These are phyloP conservation scores for Hypoxylon intermedium DNA, from an alignment of 495 filamentous ascomycete species.

Conservation along the genomic window DNA sequence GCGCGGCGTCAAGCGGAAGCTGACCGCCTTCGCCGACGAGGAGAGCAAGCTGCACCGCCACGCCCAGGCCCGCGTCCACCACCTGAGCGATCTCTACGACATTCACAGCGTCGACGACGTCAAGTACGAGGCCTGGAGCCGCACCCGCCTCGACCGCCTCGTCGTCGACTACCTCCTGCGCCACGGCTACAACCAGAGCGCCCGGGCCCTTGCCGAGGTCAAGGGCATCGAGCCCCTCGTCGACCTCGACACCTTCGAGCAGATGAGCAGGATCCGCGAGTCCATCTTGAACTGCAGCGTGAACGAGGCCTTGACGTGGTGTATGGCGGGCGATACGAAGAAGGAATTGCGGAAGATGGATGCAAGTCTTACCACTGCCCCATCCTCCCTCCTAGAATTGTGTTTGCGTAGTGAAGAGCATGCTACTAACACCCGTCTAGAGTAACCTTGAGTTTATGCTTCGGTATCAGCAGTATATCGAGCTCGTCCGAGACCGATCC, in stretches of 20 bases:
- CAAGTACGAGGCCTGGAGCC: slow-evolving; percentile 91
- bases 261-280: slow-evolving; percentile 76
- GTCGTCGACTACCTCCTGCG: slow-evolving; percentile 90
- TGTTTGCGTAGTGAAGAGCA: too few species aligned
- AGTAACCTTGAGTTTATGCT: slow-evolving; percentile 92
- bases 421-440: slow-evolving; percentile 48
- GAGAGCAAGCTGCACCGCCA: slow-evolving; percentile 76
- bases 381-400: too few species aligned
- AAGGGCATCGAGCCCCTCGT: slow-evolving; percentile 75
- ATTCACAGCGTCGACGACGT: slow-evolving; percentile 88
- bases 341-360: slow-evolving; percentile 82
- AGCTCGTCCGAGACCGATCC: slow-evolving; percentile 74
- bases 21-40: slow-evolving; percentile 76
- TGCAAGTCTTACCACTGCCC: slow-evolving; percentile 58
- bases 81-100: slow-evolving; percentile 78
- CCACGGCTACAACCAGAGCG: slow-evolving; percentile 81
- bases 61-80: slow-evolving; percentile 74
- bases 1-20: slow-evolving; percentile 86
- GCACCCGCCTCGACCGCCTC: slow-evolving; percentile 78
- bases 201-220: slow-evolving; percentile 72
- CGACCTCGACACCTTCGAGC: slow-evolving; percentile 86
- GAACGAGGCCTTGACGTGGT: slow-evolving; percentile 85
- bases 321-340: slow-evolving; percentile 77
- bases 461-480: slow-evolving; percentile 94
- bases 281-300: slow-evolving; percentile 75